Evolutionary conservation across 495 filamentous ascomycete genomes (phyloP).

Genomic region (Pseudomonodictys pantanalensis): DNA sequence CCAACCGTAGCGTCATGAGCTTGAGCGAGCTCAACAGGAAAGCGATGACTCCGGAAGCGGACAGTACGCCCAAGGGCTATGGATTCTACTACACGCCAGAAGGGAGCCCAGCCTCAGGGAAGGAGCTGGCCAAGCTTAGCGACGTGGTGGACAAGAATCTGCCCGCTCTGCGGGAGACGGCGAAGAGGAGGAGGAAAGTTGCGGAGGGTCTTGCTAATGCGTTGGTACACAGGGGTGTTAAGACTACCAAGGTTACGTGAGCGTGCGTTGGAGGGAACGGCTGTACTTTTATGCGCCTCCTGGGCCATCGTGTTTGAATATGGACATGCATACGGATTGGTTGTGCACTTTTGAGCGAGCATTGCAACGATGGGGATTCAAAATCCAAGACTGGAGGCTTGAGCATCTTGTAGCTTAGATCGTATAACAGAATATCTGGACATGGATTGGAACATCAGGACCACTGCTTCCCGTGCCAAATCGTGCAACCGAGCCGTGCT

Average conservation of each 20-base stretch:
- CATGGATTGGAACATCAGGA: too few species aligned
- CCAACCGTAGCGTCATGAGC: conserved; percentile 41
- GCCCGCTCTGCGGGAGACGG: conserved; percentile 57
- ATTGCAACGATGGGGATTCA: not conserved
- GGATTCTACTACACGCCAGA: conserved; percentile 42
- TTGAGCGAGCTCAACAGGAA: conserved; percentile 40
- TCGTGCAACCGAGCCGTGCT: too few species aligned
- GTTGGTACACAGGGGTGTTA: conserved; percentile 12
- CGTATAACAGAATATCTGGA: too few species aligned
- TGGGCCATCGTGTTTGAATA: too few species aligned
- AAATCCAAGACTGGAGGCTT: too few species aligned
- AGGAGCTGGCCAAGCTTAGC: conserved; percentile 39
- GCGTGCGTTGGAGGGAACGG: conserved; percentile 6
- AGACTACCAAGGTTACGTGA: conserved; percentile 9
- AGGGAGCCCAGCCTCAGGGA: conserved; percentile 31
- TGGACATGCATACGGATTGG: not conserved
- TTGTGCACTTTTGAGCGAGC: not conserved
- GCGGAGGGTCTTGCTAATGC: conserved; percentile 13
- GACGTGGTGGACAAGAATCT: conserved; percentile 54
- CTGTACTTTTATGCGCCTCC: too few species aligned
- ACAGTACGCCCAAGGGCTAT: conserved; percentile 24
- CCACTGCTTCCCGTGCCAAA: too few species aligned
- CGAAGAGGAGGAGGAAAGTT: conserved; percentile 48
- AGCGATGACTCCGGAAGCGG: conserved; percentile 40
- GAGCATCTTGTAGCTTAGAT: too few species aligned